Evolutionary conservation across 139 green algal species (phyloP).

Genomic region (Edaphochlamys debaryana): DNA sequence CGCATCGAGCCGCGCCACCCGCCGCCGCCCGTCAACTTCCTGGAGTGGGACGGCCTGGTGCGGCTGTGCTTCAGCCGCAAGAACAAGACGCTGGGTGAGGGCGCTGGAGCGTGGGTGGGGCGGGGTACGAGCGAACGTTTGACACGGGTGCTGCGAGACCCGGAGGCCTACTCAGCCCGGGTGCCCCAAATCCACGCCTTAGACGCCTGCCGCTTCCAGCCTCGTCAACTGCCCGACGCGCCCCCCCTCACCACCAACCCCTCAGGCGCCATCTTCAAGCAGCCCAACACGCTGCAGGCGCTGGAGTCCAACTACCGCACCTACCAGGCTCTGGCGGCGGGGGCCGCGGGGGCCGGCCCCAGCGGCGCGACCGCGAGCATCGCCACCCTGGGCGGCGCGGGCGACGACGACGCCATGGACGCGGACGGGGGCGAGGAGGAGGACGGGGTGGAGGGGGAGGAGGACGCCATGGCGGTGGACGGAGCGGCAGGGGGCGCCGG

Average conservation of each 20-base stretch:
- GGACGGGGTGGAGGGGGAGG: slow-evolving; percentile 34
- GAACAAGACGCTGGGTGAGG: slow-evolving; percentile 95
- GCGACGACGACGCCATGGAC: slow-evolving; percentile 29
- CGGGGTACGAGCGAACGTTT: too few species aligned
- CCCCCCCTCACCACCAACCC: too few species aligned
- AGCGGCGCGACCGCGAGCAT: not conserved
- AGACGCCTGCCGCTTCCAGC: not conserved
- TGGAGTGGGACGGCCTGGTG: slow-evolving; percentile 97
- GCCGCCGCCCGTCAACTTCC: slow-evolving; percentile 93
- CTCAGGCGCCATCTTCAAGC: slow-evolving; percentile 86
- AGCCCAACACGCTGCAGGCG: slow-evolving; percentile 71
- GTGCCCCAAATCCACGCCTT: not conserved
- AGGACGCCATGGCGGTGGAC: slow-evolving; percentile 52
- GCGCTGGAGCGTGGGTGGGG: not conserved
- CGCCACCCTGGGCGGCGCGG: slow-evolving; percentile 1
- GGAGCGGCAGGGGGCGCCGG: not conserved
- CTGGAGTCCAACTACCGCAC: slow-evolving; percentile 85
- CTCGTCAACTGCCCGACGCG: too few species aligned
- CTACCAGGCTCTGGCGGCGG: slow-evolving; percentile 51
- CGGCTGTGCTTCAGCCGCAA: slow-evolving; percentile 90
- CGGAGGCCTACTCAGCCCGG: not conserved
- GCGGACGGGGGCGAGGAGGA: slow-evolving; percentile 44
- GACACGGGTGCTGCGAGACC: not conserved
- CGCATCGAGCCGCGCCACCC: slow-evolving; percentile 97
- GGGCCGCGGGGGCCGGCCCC: slow-evolving; percentile 3